Base-by-base conservation (phyloP, 106 monocot genomes). In the Posidonia australis region DNA sequence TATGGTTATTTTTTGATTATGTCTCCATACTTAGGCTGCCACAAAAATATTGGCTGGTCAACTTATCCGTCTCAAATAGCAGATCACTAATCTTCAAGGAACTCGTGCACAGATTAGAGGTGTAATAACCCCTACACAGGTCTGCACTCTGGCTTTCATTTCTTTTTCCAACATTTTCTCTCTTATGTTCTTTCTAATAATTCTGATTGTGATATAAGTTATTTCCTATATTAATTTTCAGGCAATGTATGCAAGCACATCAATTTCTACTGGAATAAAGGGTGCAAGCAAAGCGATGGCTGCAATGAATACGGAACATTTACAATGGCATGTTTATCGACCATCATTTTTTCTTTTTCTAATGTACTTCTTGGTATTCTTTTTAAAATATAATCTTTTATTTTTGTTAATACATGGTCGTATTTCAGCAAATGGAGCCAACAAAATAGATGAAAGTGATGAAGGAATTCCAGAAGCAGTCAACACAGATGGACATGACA, bases 171-270 rank as follows among this genome's bases (percentile, higher is more conserved):
- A 27, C 31, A 16, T 18, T 7, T 18, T 10, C 25, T 73, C 52
- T 73, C 63, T 27, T 56, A 9, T 27, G 5, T 27, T 0, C 17
- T 17, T 60, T 53, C 17, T 29, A 7, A 20, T 2, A 31, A 28
- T 21, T 36, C 13, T 63, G 46, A 54, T 14, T 47, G 17, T 41
- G 46, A 48, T 29, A 11, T 67, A 18, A 14, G 16, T 29, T 9
- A 5, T 44, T 48, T 30, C 22, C 32, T 30, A 62, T 25, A 14
- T 47, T 5, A 13, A 31, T 45, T 75, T 58, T 74, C 67, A 98
- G 96, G 96, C 96, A 53, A 90, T 90, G 90, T 75, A 98, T 77
- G 96, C 96, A n/a, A 78, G 75, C 51, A 98, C 96, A 76, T 98
- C 96, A 48, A 90, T 98, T 70, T 98, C 90, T 77, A 77, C 74